Evolutionary conservation across 148 eudicot genomes (phyloP).

Genomic region (Rhododendron williamsianum): DNA sequence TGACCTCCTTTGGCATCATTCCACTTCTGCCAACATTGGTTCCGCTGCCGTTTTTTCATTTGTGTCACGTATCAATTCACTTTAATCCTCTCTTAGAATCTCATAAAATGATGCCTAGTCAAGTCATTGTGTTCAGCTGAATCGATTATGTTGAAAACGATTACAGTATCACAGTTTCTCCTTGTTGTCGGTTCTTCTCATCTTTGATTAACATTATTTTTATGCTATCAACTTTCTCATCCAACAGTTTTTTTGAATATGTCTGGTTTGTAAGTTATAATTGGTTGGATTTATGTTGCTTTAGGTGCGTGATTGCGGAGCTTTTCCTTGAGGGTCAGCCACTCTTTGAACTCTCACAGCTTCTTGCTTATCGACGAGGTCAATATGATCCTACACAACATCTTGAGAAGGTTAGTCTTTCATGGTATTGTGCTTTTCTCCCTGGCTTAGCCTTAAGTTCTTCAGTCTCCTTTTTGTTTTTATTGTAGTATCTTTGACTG

Average conservation of each 20-base stretch:
- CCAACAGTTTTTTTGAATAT: background rate
- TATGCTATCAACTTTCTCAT: background rate
- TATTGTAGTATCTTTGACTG: background rate
- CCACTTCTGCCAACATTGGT: background rate
- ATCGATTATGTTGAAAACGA: background rate
- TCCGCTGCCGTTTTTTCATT: background rate
- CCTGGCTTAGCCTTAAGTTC: background rate
- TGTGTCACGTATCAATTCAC: background rate
- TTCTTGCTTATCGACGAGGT: slow-evolving; percentile 93
- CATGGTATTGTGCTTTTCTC: background rate
- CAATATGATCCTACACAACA: slow-evolving; percentile 91
- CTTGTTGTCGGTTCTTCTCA: background rate
- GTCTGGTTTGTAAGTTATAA: background rate
- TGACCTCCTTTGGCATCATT: background rate
- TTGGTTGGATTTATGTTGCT: background rate
- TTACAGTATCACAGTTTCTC: background rate
- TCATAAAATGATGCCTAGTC: background rate
- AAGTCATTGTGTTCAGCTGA: background rate
- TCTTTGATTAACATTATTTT: background rate
- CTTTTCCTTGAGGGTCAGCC: slow-evolving; percentile 98
- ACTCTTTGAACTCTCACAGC: slow-evolving; percentile 18
- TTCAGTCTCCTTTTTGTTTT: background rate
- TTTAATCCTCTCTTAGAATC: background rate
- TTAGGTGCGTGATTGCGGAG: slow-evolving; percentile 96
- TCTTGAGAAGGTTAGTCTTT: slow-evolving; percentile 74